Evolutionary conservation across 2,329 filamentous ascomycete species (phyloP).

Genomic region (Ophiostoma quercus): DNA sequence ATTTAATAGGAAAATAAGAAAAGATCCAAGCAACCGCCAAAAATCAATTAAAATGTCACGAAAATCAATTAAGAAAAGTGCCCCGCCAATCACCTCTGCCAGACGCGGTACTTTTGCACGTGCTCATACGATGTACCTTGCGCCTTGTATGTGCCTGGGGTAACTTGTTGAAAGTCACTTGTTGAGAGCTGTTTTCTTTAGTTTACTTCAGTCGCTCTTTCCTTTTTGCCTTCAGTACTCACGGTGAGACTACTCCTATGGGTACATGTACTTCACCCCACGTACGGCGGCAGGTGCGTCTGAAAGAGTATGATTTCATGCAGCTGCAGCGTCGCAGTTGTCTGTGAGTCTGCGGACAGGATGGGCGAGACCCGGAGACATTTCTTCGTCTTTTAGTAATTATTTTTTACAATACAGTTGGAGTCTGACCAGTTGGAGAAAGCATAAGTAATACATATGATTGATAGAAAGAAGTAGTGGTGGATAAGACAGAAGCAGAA

Average conservation of each 20-base stretch:
- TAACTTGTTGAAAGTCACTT: background rate
- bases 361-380: background rate
- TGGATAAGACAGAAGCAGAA: background rate
- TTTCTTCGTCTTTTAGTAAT: background rate
- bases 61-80: background rate
- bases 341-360: background rate
- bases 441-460: background rate
- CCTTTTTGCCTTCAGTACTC: background rate
- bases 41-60: background rate
- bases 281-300: constrained; percentile 25
- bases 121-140: background rate
- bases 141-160: background rate
- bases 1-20: background rate
- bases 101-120: constrained; percentile 1
- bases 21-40: background rate
- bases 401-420: background rate
- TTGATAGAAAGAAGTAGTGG: background rate
- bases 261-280: constrained; percentile 19
- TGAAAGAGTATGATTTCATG: constrained; percentile 19
- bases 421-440: constrained; percentile 2
- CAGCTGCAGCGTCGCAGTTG: constrained; percentile 23
- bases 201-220: background rate
- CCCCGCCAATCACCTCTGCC: background rate
- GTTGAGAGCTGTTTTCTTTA: background rate
- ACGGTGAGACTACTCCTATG: background rate